These are phyloP conservation scores for Xerocomellus amylosporus DNA, from an alignment of 768 basidiomycete genomes.

Conservation along the genomic window DNA sequence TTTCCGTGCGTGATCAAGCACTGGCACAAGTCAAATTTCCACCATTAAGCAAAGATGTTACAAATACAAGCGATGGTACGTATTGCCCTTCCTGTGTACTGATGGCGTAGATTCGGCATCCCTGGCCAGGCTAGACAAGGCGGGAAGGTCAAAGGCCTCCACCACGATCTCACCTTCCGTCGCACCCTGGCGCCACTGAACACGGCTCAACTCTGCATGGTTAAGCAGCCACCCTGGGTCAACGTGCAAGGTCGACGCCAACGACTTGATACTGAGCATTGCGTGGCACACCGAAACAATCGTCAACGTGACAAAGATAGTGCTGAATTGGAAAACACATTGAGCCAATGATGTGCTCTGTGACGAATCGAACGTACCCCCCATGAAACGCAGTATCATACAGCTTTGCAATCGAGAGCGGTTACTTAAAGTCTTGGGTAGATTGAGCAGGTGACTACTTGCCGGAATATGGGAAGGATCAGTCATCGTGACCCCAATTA, in stretches of 20 bases:
- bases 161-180: slow-evolving; percentile 37
- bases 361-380: slow-evolving; percentile 4
- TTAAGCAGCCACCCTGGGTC: slow-evolving; percentile 44
- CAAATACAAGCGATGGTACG: not conserved
- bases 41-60: not conserved
- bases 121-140: not conserved
- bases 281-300: slow-evolving; percentile 35
- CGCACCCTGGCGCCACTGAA: slow-evolving; percentile 37
- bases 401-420: not conserved
- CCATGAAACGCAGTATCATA: slow-evolving; percentile 6
- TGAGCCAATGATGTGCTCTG: not conserved
- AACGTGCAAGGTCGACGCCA: slow-evolving; percentile 41
- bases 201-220: slow-evolving; percentile 44
- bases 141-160: slow-evolving; percentile 9
- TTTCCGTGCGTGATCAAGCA: too few relatives aligned
- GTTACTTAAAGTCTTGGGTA: not conserved
- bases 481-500: slow-evolving; percentile 11
- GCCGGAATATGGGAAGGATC: slow-evolving; percentile 3
- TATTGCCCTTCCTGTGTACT: not conserved
- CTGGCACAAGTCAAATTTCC: not conserved
- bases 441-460: not conserved
- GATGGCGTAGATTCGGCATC: not conserved
- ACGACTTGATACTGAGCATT: slow-evolving; percentile 41
- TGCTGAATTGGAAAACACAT: not conserved
- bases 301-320: slow-evolving; percentile 4